Evolutionary conservation across 345 rosid genomes (phyloP).

Genomic region (Moringa oleifera): DNA sequence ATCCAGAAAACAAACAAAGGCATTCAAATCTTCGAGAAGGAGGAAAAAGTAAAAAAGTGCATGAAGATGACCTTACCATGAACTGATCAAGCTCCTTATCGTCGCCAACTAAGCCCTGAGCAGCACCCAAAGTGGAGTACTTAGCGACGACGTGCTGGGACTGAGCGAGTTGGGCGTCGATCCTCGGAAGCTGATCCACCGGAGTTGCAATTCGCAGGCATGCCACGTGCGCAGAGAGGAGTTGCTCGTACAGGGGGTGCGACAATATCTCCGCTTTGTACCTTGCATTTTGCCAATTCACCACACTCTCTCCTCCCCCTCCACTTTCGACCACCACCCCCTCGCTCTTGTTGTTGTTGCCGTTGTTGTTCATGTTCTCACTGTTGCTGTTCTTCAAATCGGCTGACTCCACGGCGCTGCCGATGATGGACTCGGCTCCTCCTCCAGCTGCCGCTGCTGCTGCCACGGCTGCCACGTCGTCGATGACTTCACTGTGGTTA

Average conservation of each 20-base stretch:
- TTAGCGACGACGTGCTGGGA: constrained; percentile 88
- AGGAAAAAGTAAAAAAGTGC: neutral
- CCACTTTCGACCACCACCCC: constrained; percentile 34
- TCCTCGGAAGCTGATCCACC: constrained; percentile 90
- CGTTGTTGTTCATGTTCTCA: constrained; percentile 26
- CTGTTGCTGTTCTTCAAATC: constrained; percentile 34
- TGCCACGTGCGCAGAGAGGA: constrained; percentile 86
- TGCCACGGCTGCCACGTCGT: constrained; percentile 36
- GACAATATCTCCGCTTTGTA: constrained; percentile 78
- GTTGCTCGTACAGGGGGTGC: constrained; percentile 90
- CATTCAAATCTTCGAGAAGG: neutral
- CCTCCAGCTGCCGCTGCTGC: constrained; percentile 13
- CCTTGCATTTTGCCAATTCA: constrained; percentile 89
- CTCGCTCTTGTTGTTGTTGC: constrained; percentile 32
- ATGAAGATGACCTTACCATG: constrained; percentile 57
- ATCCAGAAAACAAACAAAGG: neutral
- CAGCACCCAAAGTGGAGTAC: constrained; percentile 63
- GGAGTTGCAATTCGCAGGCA: constrained; percentile 92
- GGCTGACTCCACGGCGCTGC: constrained; percentile 41
- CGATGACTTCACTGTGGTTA: constrained; percentile 50
- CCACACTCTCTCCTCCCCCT: constrained; percentile 38
- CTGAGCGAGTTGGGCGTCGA: constrained; percentile 95
- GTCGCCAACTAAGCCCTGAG: constrained; percentile 57
- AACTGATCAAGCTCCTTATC: constrained; percentile 97
- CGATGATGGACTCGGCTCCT: constrained; percentile 38